These are phyloP conservation scores for Adansonia grandidieri DNA, from an alignment of 441 rosid genomes.

Conservation along the genomic window DNA sequence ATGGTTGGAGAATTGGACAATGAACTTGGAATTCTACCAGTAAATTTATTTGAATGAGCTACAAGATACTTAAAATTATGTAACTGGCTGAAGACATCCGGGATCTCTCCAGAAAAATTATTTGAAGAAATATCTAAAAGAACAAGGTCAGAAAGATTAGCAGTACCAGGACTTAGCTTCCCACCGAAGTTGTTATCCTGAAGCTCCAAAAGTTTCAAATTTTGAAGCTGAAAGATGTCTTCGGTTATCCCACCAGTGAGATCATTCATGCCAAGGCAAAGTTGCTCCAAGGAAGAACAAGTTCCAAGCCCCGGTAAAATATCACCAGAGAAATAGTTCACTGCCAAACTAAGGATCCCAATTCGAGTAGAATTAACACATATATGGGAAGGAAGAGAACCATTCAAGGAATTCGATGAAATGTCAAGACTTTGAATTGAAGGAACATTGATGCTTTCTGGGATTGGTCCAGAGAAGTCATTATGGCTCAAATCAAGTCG, in stretches of 20 bases:
- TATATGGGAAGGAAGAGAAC: constrained; percentile 53
- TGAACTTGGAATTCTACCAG: too few species aligned
- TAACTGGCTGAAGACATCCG: constrained; percentile 41
- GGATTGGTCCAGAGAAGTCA: too few species aligned
- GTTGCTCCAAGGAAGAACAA: constrained; percentile 52
- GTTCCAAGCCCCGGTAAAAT: constrained; percentile 35
- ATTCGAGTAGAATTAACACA: constrained; percentile 57
- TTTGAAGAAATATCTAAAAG: constrained; percentile 65
- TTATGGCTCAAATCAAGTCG: too few species aligned
- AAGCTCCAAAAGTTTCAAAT: constrained; percentile 47
- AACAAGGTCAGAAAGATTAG: constrained; percentile 45
- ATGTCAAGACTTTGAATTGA: constrained; percentile 45
- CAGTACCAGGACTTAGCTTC: constrained; percentile 20
- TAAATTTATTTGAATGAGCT: too few species aligned
- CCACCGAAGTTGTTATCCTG: constrained; percentile 71
- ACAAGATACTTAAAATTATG: too few species aligned
- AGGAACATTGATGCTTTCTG: constrained; percentile 26
- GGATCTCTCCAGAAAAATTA: constrained; percentile 56
- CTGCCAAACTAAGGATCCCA: constrained; percentile 28
- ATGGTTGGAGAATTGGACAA: too few species aligned
- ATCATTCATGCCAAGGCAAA: constrained; percentile 57
- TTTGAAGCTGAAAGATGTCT: constrained; percentile 54
- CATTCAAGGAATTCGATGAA: constrained; percentile 49
- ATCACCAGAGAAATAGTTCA: too few species aligned
- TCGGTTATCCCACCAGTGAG: constrained; percentile 57